Base-by-base conservation (phyloP, 768 basidiomycete species). In the Suillus fuscotomentosus region DNA sequence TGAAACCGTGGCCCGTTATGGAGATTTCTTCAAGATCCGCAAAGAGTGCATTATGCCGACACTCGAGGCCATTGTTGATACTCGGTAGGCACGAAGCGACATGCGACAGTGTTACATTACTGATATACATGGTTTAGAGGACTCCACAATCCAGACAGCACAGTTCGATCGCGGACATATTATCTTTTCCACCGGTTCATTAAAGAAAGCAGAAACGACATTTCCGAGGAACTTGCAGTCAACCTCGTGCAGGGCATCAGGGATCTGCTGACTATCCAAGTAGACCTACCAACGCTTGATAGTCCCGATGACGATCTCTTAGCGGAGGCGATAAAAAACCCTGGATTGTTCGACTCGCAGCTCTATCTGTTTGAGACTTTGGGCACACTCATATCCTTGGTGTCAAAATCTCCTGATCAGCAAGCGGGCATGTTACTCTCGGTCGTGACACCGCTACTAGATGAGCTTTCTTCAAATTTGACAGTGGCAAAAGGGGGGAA, bases 161-260 rank as follows among this genome's bases (percentile, higher is more conserved):
- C 81, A 15, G 87, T 91, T 65, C 88, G 92, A 42, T 83, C 89
- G 3, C 86, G 97, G 55, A 81, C 92, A 50, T 97, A 87, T 78
- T 99, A 99, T 76, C 88, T 99, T 59, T 97, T 97, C 80, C 83
- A 93, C 72, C 88, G 89, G 56, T 98, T 99, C 76, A 89, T 98
- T 77, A 88, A 89, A 76, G 94, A 97, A 71, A 80, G 87, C 63
- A 83, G 87, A 64, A 85, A 84, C 67, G 93, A 95, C 66, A 86
- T 99, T 61, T 87, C 92, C 0, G 78, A 82, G 9, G 86, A 90
- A 24, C 82, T 97, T 65, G 84, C 90, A 15, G 79, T 84, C 20
- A 86, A 80, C 20, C 86, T 99, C 63, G 82, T 97, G 42, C 85
- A 87, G 64, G 85, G 83, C 66, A 81, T 92, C 39, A 84, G 89